These are phyloP conservation scores for Trametes hirsuta DNA, from an alignment of 1,284 basidiomycete species.

Conservation along the genomic window DNA sequence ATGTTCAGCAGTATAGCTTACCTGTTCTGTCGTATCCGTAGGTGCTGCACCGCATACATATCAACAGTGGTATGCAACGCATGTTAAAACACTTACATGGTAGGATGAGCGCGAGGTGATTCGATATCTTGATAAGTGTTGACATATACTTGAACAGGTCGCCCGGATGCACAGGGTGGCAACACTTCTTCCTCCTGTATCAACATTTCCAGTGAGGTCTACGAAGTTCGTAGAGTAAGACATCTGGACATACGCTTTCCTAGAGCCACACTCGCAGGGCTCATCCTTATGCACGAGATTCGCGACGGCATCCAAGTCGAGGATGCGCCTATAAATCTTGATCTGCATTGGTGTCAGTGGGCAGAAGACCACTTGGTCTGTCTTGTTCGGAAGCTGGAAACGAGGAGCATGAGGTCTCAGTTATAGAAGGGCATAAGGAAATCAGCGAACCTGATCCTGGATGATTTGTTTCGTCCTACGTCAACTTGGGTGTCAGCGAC, in stretches of 20 bases:
- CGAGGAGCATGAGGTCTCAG: background rate
- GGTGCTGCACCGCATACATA: constrained; percentile 45
- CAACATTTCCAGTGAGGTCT: background rate
- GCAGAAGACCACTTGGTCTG: constrained; percentile 89
- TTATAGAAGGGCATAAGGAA: background rate
- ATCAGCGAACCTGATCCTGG: constrained; percentile 57
- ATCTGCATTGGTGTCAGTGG: constrained; percentile 74
- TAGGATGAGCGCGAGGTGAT: constrained; percentile 82
- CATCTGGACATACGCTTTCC: constrained; percentile 47
- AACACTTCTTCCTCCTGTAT: constrained; percentile 65
- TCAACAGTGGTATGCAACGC: background rate
- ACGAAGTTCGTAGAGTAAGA: background rate
- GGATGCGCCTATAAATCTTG: constrained; percentile 69
- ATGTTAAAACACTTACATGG: constrained; percentile 50
- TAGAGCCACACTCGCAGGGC: constrained; percentile 71
- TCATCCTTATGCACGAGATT: constrained; percentile 70
- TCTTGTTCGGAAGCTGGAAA: constrained; percentile 75
- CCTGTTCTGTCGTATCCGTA: constrained; percentile 66
- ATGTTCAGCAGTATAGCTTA: constrained; percentile 25
- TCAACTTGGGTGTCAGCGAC: background rate
- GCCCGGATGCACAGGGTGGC: constrained; percentile 59
- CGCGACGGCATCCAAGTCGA: constrained; percentile 63
- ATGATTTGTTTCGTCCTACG: constrained; percentile 82
- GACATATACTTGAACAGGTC: constrained; percentile 77
- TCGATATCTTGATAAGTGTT: constrained; percentile 82